Percentiles rank a stretch among this genome's conserved stretches.
These are phyloP conservation scores for Amphirosellinia nigrospora DNA, from an alignment of 495 filamentous ascomycete species.

Conservation along the genomic window DNA sequence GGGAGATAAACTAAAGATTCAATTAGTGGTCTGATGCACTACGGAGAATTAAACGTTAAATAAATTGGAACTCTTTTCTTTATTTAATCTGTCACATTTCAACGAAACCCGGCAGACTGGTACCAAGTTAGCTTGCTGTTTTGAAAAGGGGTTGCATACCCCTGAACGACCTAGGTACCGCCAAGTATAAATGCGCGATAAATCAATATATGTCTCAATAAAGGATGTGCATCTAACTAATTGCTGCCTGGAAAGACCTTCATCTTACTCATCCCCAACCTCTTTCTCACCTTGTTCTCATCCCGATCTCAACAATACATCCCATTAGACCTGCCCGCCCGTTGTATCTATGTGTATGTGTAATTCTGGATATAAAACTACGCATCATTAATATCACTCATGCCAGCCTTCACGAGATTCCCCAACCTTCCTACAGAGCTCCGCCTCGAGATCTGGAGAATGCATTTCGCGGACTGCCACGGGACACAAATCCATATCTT, in stretches of 20 bases:
- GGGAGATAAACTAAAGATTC: slow-evolving; percentile 54
- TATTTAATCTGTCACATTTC: not conserved
- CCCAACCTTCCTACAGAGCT: slow-evolving; percentile 7
- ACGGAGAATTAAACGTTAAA: not conserved
- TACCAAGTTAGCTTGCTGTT: not conserved
- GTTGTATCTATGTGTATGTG: not conserved
- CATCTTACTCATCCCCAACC: not conserved
- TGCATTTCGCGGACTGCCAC: slow-evolving; percentile 7
- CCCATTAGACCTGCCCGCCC: too few relatives aligned
- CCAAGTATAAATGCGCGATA: too few relatives aligned
- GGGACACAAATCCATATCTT: slow-evolving; percentile 12
- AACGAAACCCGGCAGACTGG: not conserved
- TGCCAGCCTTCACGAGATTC: not conserved
- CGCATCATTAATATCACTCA: not conserved
- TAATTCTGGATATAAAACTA: not conserved
- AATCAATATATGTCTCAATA: too few relatives aligned
- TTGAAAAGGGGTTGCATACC: too few relatives aligned
- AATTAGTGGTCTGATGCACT: slow-evolving; percentile 40
- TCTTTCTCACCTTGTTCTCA: not conserved
- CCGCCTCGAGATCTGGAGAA: slow-evolving; percentile 16
- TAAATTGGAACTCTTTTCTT: not conserved
- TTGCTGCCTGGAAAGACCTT: not conserved
- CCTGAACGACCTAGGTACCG: too few relatives aligned
- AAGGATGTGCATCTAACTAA: not conserved
- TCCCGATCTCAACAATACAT: not conserved